Evolutionary conservation across 2,329 filamentous ascomycete species (phyloP).

Genomic region (Nakataea oryzae): DNA sequence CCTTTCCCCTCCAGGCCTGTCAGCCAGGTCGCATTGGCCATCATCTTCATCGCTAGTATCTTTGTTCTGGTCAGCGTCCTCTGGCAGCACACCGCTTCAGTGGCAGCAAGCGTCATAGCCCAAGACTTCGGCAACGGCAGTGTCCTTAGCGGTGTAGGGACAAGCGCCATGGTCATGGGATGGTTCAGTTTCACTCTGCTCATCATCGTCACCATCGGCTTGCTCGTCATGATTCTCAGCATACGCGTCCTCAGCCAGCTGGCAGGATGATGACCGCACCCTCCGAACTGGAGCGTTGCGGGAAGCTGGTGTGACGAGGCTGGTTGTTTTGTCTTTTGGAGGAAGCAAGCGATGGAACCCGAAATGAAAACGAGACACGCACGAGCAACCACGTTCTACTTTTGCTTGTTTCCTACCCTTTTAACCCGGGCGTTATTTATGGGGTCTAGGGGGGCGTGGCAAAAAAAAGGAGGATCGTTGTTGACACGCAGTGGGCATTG

Average conservation of each 20-base stretch:
- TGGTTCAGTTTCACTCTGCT: slow-evolving; percentile 95
- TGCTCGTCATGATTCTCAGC: slow-evolving; percentile 94
- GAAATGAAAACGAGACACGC: neutral
- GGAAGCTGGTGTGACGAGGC: neutral
- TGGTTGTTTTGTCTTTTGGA: neutral
- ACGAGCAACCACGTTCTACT: neutral
- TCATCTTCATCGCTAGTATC: slow-evolving; percentile 72
- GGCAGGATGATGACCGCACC: slow-evolving; percentile 19
- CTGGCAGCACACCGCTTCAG: slow-evolving; percentile 93
- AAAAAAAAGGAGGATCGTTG: neutral
- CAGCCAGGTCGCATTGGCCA: slow-evolving; percentile 82
- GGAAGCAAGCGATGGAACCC: neutral
- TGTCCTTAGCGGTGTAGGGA: slow-evolving; percentile 80
- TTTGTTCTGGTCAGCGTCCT: slow-evolving; percentile 66
- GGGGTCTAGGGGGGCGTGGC: too few species aligned
- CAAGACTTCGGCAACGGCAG: slow-evolving; percentile 88
- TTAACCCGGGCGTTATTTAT: neutral
- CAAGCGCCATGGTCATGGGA: slow-evolving; percentile 88
- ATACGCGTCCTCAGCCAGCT: slow-evolving; percentile 67
- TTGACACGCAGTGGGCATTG: neutral
- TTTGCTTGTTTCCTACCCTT: neutral
- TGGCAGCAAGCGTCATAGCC: slow-evolving; percentile 86
- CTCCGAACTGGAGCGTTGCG: too few species aligned
- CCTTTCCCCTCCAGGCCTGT: slow-evolving; percentile 88
- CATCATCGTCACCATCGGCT: slow-evolving; percentile 89